Conservation (phyloP, 1,139 yeast genomes). For the Nakaseomyces delphensis region DNA sequence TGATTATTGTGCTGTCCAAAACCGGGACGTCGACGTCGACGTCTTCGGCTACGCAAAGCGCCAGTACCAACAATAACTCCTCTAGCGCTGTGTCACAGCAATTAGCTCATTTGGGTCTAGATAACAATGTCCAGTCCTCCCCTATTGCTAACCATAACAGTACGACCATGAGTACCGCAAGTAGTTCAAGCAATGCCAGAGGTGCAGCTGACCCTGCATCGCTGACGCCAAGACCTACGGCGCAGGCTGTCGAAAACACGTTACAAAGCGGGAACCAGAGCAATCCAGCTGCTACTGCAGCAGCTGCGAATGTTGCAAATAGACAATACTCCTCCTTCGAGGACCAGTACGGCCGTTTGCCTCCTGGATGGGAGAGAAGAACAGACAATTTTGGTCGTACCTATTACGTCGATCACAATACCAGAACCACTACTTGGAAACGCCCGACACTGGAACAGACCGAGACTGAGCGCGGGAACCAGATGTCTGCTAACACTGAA, state of each 20-base stretch:
- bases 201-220: constrained; percentile 7
- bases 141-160: constrained; percentile 7
- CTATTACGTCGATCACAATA: constrained; percentile 94
- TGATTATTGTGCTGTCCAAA: constrained; percentile 62
- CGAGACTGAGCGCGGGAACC: constrained; percentile 53
- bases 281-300: constrained; percentile 18
- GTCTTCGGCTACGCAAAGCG: constrained; percentile 8
- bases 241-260: constrained; percentile 26
- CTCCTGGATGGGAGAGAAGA: constrained; percentile 98
- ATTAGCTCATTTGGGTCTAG: constrained; percentile 7
- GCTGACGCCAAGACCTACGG: constrained; percentile 18
- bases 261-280: constrained; percentile 18
- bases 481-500: constrained; percentile 56
- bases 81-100: constrained; percentile 10
- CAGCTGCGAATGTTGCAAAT: constrained; percentile 19
- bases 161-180: constrained; percentile 1
- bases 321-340: constrained; percentile 86
- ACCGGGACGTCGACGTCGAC: constrained; percentile 11
- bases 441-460: constrained; percentile 75
- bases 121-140: not conserved
- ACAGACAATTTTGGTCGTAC: constrained; percentile 97
- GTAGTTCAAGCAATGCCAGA: constrained; percentile 9
- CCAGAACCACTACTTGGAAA: constrained; percentile 97
- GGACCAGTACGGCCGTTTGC: constrained; percentile 91
- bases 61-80: constrained; percentile 18